Evolutionary conservation across 2,329 filamentous ascomycete genomes (phyloP), one percentile per base, ranked within the genome.

Genomic region (Teratosphaeria gauchensis): DNA sequence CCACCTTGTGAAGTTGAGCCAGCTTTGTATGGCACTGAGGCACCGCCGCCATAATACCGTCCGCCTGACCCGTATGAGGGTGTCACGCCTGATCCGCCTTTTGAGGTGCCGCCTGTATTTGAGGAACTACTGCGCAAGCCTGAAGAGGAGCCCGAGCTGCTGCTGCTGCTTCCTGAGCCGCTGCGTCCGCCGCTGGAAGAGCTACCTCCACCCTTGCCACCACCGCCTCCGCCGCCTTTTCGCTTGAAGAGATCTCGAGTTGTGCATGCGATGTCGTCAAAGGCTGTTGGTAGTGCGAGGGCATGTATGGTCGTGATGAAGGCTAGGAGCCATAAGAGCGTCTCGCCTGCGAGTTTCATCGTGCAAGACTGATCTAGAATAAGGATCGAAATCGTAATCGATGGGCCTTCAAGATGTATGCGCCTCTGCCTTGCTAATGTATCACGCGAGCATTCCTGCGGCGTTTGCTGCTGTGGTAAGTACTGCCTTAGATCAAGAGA

Each of bases 141-240:
- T 19, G 57, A 63, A 31, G 60, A 56, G 46, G 57, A 56, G n/a
- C 58, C 59, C 11, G 61, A 61, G 12, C 30, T 32, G 12, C 30
- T 32, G 30, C 30, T 32, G 21, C 63, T 63, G 32, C 70, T 58
- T 28, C 68, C 66, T 32, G 70, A 48, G 31, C 64, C 58, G 35
- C 68, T 62, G 4, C 42, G 28, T 31, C 58, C 58, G 21, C 59
- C 54, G 59, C 64, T 53, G 56, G 52, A 28, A 4, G 24, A 66
- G 61, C 58, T 61, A 9, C 75, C 69, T 14, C 75, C 71, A 6
- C 76, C 71, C 24, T 74, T 69, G 31, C 76, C 73, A n/a, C 77
- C 75, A 5, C 77, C 75, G 33, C 72, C 69, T 38, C 75, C 71
- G 35, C 75, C 76, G 28, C 79, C 78, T 66, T 77, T 78, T 58